Base-by-base conservation (phyloP, 1,284 basidiomycete genomes). In the Termitomyces sp. region DNA sequence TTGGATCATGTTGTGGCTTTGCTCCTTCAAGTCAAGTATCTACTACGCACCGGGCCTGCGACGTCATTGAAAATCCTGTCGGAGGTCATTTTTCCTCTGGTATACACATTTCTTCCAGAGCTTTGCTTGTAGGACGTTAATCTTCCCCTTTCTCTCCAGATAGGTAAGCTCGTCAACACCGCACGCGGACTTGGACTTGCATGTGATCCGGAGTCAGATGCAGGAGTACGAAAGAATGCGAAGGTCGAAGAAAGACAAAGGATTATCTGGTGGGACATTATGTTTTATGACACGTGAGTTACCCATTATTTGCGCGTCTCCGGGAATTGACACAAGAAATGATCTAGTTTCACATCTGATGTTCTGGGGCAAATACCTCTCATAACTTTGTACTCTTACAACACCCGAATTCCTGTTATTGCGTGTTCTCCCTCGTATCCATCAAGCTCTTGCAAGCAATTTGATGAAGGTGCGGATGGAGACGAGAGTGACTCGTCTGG, bases 211-310 rank as follows among this genome's bases (percentile, higher is more conserved):
- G 82, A 84, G 55, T 51, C 53, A 42, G 53, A 56, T 19, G 34
- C n/a, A 9, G 55, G 55, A 7, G 30, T 38, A 17, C 50, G 39
- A 30, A 57, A 33, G 26, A 59, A 55, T 33, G 38, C 52, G 8
- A 57, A 59, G 52, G 60, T 48, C 48, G 55, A 53, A 15, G 59
- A 62, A 33, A 59, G 56, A 61, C 75, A 83, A 58, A 71, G 83
- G 56, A 72, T 82, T 62, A 65, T 87, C 1, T 88, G 87, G 85
- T 90, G 88, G 87, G 84, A 87, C 55, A 73, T 88, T 9, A 78
- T 81, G 65, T 86, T 80, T 66, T 86, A 83, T 65, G 87, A 90
- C 65, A 67, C 82, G 87, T 88, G 49, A 41, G 47, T 48, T 28
- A 12, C 7, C 1, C 10, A 65, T 65, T 83, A 78, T 12, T 50